Base-by-base conservation (phyloP, 163 green algal species). In the Chlorella variabilis region DNA sequence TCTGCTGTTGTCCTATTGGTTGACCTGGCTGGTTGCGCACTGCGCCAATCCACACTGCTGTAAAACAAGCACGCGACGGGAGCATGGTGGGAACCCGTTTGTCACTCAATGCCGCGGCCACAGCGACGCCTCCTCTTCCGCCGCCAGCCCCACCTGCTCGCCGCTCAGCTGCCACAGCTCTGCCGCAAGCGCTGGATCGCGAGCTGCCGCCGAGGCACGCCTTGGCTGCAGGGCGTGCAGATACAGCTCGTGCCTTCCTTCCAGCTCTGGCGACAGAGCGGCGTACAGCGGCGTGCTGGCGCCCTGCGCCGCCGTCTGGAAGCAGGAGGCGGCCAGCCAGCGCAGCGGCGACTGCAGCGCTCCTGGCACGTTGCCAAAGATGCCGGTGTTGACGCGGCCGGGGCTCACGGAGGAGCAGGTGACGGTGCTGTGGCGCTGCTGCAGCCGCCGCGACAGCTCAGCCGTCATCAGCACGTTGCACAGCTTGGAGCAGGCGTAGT, bases 401-500 rank as follows among this genome's bases (percentile, higher is more conserved):
- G 89, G 89, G 74, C 79, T 89, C 17, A 92, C 89, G 27, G 77
- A 82, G 66, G 63, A 77, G 38, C 77, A 59, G 18, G 71, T 78
- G 25, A 87, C 41, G 23, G 29, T 58, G 51, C 49, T 77, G 56
- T 41, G 56, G 18, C 62, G 68, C 45, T 75, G 58, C 45, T 70
- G 36, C 67, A 87, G 77, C n/a, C 88, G 81, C 38, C 85, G 83
- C 78, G 89, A 77, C 59, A 95, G 78, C 85, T 93, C 89, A 4
- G 84, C 77, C 2, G 89, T 91, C 68, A 91, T 87, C 23, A 93
- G 67, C 38, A 93, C 81, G 56, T 95, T 95, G 74, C 80, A 86
- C 54, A 95, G 86, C 88, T 95, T 95, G 84, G 75, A 89, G 25
- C 85, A 71, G 9, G 84, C 83, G 51, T 95, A 95, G 34, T 89